Evolutionary conservation across 179 eudicot species (phyloP).

Genomic region (Beta lomatogona): DNA sequence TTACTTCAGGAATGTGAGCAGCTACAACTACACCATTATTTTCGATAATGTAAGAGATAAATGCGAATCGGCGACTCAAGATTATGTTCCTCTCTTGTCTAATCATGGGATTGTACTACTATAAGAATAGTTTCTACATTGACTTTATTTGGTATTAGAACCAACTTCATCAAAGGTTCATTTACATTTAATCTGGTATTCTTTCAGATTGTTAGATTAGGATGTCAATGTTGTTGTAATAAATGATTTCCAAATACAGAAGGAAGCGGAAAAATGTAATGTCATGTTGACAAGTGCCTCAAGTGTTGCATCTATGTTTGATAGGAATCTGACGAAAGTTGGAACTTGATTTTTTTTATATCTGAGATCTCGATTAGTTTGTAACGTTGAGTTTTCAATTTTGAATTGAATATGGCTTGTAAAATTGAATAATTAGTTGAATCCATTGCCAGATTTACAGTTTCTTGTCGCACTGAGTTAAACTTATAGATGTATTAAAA

Average conservation of each 20-base stretch:
- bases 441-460: too few relatives aligned
- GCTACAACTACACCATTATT: slow-evolving; percentile 71
- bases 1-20: slow-evolving; percentile 70
- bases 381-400: too few relatives aligned
- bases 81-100: slow-evolving; percentile 22
- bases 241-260: neutral
- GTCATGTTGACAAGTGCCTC: too few relatives aligned
- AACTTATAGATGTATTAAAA: too few relatives aligned
- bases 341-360: too few relatives aligned
- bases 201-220: neutral
- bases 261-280: neutral
- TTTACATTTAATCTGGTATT: neutral
- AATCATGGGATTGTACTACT: slow-evolving; percentile 19
- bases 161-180: neutral
- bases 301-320: too few relatives aligned
- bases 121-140: neutral
- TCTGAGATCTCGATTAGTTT: too few relatives aligned
- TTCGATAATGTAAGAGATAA: slow-evolving; percentile 47
- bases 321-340: too few relatives aligned
- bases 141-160: neutral
- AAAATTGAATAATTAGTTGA: too few relatives aligned
- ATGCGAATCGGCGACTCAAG: slow-evolving; percentile 34
- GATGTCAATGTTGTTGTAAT: neutral
- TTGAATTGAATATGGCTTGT: too few relatives aligned
- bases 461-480: too few relatives aligned